These are phyloP conservation scores for Didymella lethalis DNA, from an alignment of 2,329 filamentous ascomycete genomes.

Conservation along the genomic window DNA sequence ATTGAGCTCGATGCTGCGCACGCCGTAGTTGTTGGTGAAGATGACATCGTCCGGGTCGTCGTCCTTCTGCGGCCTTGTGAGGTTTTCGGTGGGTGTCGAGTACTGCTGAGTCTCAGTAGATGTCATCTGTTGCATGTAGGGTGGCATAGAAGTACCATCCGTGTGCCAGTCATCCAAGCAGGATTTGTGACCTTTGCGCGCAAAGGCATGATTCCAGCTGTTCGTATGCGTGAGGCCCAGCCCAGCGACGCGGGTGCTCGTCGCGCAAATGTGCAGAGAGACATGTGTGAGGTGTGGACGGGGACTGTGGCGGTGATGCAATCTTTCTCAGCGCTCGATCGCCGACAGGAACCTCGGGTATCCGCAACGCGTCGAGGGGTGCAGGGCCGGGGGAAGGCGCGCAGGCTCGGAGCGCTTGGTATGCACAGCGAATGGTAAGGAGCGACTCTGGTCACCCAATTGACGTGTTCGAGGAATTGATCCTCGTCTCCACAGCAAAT, in stretches of 20 bases:
- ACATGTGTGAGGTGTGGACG: conserved; percentile 50
- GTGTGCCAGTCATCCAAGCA: conserved; percentile 59
- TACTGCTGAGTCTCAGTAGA: conserved; percentile 40
- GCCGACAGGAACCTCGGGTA: conserved; percentile 51
- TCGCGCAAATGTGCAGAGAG: conserved; percentile 53
- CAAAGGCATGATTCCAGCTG: conserved; percentile 72
- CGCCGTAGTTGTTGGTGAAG: conserved; percentile 86
- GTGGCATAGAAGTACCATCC: conserved; percentile 56
- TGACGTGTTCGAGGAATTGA: conserved; percentile 1
- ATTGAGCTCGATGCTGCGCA: conserved; percentile 93
- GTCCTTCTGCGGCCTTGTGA: conserved; percentile 64
- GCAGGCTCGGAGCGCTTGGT: conserved; percentile 4
- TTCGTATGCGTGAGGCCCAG: conserved; percentile 45
- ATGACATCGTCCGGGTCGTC: conserved; percentile 91
- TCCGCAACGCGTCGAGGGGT: conserved; percentile 27
- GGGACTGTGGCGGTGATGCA: conserved; percentile 34
- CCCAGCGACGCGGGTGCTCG: conserved; percentile 52
- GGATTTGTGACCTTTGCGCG: conserved; percentile 75
- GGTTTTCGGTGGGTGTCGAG: conserved; percentile 44
- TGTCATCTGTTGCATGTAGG: not conserved
- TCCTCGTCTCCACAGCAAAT: conserved; percentile 14
- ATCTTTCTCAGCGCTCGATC: conserved; percentile 35
- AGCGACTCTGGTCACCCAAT: conserved; percentile 2
- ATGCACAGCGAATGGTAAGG: not conserved
- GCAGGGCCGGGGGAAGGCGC: conserved; percentile 2